These are phyloP conservation scores for Xanthoconium separans DNA, from an alignment of 1,284 basidiomycete species.

Conservation along the genomic window DNA sequence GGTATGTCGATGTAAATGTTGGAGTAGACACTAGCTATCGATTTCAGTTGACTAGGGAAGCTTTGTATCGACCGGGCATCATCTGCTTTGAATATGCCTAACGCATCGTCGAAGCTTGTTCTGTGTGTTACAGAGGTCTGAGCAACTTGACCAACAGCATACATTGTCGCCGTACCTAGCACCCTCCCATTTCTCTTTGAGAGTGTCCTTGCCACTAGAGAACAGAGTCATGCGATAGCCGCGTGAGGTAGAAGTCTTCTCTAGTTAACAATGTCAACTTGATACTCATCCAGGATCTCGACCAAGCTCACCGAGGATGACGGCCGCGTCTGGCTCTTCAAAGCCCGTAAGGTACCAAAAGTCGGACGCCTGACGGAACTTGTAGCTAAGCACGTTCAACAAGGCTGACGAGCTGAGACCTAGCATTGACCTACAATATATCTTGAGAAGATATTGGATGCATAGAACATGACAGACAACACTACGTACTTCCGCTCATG, in stretches of 20 bases:
- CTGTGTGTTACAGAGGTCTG: slow-evolving; percentile 29
- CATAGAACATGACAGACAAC: background rate
- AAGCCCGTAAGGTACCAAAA: slow-evolving; percentile 97
- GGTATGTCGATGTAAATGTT: slow-evolving; percentile 44
- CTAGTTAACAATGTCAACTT: slow-evolving; percentile 32
- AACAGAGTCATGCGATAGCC: slow-evolving; percentile 93
- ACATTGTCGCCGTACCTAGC: slow-evolving; percentile 47
- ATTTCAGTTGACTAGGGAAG: slow-evolving; percentile 53
- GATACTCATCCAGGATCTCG: background rate
- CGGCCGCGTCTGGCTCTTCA: slow-evolving; percentile 88
- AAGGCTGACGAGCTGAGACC: background rate
- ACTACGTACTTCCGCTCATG: slow-evolving; percentile 79
- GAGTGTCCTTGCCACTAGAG: slow-evolving; percentile 72
- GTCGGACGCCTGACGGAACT: slow-evolving; percentile 91
- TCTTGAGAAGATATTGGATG: slow-evolving; percentile 21
- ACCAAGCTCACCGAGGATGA: slow-evolving; percentile 67
- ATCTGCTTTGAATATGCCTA: slow-evolving; percentile 72
- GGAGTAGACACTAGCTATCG: slow-evolving; percentile 37
- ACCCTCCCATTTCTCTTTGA: slow-evolving; percentile 92
- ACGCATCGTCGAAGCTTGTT: slow-evolving; percentile 61
- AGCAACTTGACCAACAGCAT: slow-evolving; percentile 1
- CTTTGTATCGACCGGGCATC: slow-evolving; percentile 59
- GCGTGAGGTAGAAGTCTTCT: slow-evolving; percentile 62
- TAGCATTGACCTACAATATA: slow-evolving; percentile 47
- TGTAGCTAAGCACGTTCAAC: slow-evolving; percentile 64